phyloP scores from a whole-genome alignment of 1,284 basidiomycete species.

The Waitea zeae region DNA sequence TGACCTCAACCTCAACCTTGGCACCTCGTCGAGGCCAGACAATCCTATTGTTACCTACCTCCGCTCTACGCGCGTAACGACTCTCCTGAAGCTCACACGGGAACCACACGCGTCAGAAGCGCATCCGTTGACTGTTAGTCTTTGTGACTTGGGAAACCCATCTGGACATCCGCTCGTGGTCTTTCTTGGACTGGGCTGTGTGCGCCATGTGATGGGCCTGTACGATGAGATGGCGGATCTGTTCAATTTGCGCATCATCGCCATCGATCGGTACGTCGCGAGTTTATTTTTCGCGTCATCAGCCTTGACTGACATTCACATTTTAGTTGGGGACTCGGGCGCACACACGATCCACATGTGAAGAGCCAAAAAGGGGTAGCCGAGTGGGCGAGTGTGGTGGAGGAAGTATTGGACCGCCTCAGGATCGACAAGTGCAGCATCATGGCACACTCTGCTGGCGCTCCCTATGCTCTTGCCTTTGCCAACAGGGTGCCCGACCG shows the following conservation, averaged over 20 bases:
- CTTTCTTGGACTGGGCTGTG: conserved; percentile 87
- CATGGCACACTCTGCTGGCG: conserved; percentile 94
- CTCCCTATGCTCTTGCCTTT: conserved; percentile 85
- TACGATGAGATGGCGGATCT: conserved; percentile 94
- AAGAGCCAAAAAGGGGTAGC: conserved; percentile 66
- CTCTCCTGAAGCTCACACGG: conserved; percentile 60
- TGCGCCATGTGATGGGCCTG: conserved; percentile 84
- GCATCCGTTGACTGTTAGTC: conserved; percentile 67
- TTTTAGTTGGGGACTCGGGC: conserved; percentile 83
- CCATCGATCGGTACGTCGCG: conserved; percentile 69
- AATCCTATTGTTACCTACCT: conserved; percentile 73
- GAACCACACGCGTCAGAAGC: conserved; percentile 62
- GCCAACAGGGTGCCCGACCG: conserved; percentile 60
- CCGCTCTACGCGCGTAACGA: conserved; percentile 72
- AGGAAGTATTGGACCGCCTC: conserved; percentile 75
- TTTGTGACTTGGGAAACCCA: conserved; percentile 78
- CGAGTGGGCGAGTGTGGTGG: conserved; percentile 83
- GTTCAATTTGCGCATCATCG: conserved; percentile 76
- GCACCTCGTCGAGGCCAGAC: conserved; percentile 24
- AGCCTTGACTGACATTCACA: no score
- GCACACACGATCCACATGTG: conserved; percentile 54
- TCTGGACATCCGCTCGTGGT: conserved; percentile 77
- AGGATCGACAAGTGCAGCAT: conserved; percentile 71
- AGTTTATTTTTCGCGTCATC: conserved; percentile 1
- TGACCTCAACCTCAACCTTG: conserved; percentile 24